Evolutionary conservation across 495 filamentous ascomycete species (phyloP).

Genomic region (Xylaria venustula): DNA sequence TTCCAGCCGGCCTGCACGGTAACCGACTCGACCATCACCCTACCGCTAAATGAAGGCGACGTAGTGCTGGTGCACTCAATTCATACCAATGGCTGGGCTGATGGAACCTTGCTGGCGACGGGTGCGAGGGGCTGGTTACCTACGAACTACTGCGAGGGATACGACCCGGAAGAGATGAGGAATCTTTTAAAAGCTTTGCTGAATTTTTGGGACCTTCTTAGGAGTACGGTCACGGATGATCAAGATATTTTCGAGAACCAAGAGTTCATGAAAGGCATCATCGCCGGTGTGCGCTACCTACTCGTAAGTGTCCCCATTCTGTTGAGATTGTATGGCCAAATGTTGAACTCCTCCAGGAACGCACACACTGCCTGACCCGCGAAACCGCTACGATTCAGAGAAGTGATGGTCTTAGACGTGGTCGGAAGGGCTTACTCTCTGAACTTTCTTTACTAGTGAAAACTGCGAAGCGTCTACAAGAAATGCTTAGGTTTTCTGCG

Average conservation of each 20-base stretch:
- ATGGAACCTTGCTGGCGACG: slow-evolving; percentile 88
- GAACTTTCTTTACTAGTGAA: slow-evolving; percentile 89
- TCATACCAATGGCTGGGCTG: slow-evolving; percentile 98
- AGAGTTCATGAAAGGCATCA: slow-evolving; percentile 86
- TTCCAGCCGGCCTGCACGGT: slow-evolving; percentile 75
- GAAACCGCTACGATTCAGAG: slow-evolving; percentile 71
- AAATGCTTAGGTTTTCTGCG: slow-evolving; percentile 44
- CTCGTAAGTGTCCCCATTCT: slow-evolving; percentile 60
- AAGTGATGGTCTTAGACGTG: slow-evolving; percentile 72
- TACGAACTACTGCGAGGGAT: slow-evolving; percentile 96
- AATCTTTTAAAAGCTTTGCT: slow-evolving; percentile 82
- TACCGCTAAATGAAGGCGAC: slow-evolving; percentile 86
- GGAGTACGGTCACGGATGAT: slow-evolving; percentile 62
- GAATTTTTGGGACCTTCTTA: slow-evolving; percentile 88
- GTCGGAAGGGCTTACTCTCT: slow-evolving; percentile 80
- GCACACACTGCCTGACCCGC: slow-evolving; percentile 79
- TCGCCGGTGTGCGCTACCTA: slow-evolving; percentile 87
- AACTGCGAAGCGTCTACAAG: slow-evolving; percentile 77
- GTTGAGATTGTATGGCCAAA: neutral
- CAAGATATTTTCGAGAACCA: slow-evolving; percentile 76
- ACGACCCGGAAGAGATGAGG: slow-evolving; percentile 82
- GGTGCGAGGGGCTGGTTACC: slow-evolving; percentile 94
- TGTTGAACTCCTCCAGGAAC: slow-evolving; percentile 59
- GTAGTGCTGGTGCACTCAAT: slow-evolving; percentile 94
- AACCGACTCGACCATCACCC: slow-evolving; percentile 75